Conservation (phyloP, 108 stramenopile genomes). For the Aureococcus anophagefferens region DNA sequence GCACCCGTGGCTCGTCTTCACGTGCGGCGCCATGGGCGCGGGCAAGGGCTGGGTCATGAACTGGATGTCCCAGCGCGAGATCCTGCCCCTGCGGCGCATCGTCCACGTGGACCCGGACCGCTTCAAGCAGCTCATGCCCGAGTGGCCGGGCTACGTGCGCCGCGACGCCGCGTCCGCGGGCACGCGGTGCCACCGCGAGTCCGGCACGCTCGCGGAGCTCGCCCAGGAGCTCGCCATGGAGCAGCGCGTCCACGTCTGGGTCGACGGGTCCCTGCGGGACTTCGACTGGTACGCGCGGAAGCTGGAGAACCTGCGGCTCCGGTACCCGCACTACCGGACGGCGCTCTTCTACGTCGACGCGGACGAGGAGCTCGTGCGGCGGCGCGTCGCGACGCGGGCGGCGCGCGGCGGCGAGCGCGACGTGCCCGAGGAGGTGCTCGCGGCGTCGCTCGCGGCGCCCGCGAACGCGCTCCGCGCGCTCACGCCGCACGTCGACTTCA, state of each 20-base stretch:
- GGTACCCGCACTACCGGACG: conserved; percentile 61
- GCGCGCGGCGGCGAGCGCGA: conserved; percentile 19
- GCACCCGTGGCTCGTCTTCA: conserved; percentile 24
- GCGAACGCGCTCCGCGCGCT: conserved; percentile 16
- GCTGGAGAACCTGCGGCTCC: conserved; percentile 49
- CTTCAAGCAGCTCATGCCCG: conserved; percentile 43
- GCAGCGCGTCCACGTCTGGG: conserved; percentile 63
- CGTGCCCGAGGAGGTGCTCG: conserved; percentile 14
- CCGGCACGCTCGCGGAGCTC: conserved; percentile 40
- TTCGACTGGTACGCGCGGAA: conserved; percentile 61
- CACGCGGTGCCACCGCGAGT: conserved; percentile 61
- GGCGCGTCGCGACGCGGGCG: conserved; percentile 4
- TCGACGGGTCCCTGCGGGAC: conserved; percentile 70
- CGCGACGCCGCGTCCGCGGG: conserved; percentile 31
- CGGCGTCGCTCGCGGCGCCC: conserved; percentile 19
- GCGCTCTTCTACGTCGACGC: conserved; percentile 71
- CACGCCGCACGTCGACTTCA: conserved; percentile 22
- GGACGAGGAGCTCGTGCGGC: conserved; percentile 31
- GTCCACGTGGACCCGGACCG: conserved; percentile 43
- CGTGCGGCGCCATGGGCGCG: conserved; percentile 49
- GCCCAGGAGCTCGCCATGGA: conserved; percentile 49
- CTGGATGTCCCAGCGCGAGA: conserved; percentile 38
- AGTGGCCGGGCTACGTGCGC: conserved; percentile 34
- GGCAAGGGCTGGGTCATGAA: conserved; percentile 44
- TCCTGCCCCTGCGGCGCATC: conserved; percentile 31